Conservation (phyloP, 495 filamentous ascomycete genomes). For the Penicillium taxi region DNA sequence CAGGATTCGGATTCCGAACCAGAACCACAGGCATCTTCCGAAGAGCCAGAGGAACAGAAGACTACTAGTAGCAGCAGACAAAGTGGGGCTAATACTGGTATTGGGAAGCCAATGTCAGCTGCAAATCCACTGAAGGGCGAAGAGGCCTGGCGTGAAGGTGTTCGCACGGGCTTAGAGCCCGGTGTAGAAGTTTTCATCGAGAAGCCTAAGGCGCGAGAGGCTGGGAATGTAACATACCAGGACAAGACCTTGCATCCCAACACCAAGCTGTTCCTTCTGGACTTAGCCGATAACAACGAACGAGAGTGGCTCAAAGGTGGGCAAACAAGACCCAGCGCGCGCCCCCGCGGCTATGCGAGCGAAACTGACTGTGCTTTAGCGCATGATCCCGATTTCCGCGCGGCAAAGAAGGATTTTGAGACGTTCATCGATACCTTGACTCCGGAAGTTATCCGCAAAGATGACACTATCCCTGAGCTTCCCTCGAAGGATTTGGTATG, state of each 20-base stretch:
- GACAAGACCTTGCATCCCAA: constrained; percentile 71
- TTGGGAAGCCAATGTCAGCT: constrained; percentile 9
- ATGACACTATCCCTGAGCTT: constrained; percentile 74
- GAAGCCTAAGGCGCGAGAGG: constrained; percentile 59
- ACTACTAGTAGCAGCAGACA: background rate
- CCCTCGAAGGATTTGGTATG: constrained; percentile 70
- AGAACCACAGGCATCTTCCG: constrained; percentile 11
- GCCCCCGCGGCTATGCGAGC: background rate
- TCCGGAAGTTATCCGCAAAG: constrained; percentile 57
- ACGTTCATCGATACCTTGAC: constrained; percentile 64
- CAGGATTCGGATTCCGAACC: constrained; percentile 6
- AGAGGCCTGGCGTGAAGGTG: constrained; percentile 52
- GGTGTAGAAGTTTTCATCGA: constrained; percentile 61
- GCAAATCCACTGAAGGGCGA: constrained; percentile 28
- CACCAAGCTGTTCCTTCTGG: constrained; percentile 67
- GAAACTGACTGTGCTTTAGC: constrained; percentile 36
- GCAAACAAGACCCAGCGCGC: constrained; percentile 1
- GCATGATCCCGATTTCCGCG: constrained; percentile 68
- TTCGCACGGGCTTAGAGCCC: constrained; percentile 48
- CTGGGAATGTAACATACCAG: constrained; percentile 56
- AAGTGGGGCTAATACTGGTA: constrained; percentile 7
- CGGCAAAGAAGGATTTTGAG: constrained; percentile 69
- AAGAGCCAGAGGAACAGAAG: constrained; percentile 11
- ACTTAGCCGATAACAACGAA: constrained; percentile 71
- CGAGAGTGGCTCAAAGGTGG: constrained; percentile 74